These are phyloP conservation scores for Phytophthora sansomeana DNA, from an alignment of 352 stramenopile species.

Conservation along the genomic window DNA sequence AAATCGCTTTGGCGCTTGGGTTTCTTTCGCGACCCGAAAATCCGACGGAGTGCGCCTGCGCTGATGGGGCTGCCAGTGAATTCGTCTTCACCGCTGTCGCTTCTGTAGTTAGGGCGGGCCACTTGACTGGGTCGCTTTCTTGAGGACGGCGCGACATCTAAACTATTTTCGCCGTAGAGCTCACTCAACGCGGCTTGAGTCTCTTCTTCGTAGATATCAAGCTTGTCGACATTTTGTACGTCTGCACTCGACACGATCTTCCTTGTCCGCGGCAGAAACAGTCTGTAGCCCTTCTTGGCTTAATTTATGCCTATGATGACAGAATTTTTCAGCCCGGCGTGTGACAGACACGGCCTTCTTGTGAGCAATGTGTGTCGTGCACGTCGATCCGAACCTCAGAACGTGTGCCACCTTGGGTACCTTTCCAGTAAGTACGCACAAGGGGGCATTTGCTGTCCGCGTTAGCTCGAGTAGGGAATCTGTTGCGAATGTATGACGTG, in stretches of 20 bases:
- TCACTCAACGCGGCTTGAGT: not conserved
- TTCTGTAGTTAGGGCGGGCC: not conserved
- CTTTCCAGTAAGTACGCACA: no score
- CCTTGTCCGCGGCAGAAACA: not conserved
- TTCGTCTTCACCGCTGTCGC: conserved; percentile 6
- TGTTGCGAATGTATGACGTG: no score
- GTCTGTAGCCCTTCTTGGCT: not conserved
- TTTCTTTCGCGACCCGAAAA: conserved; percentile 18
- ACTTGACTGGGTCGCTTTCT: not conserved
- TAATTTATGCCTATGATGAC: not conserved
- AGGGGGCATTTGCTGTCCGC: no score
- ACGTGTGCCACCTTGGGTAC: not conserved
- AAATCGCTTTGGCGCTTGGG: not conserved
- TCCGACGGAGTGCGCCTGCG: conserved; percentile 1
- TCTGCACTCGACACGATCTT: not conserved
- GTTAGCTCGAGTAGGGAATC: no score
- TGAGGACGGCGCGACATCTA: not conserved
- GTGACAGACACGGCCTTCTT: not conserved
- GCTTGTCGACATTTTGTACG: not conserved
- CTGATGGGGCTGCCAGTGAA: conserved; percentile 5
- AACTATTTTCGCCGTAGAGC: not conserved
- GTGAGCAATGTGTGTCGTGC: conserved; percentile 11
- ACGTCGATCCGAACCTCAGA: not conserved
- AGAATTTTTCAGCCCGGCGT: not conserved
- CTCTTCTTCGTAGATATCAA: conserved; percentile 1